Base-by-base conservation (phyloP, 225 moss, liverwort and hornwort species). In the Bryoerythrophyllum caledonicum region DNA sequence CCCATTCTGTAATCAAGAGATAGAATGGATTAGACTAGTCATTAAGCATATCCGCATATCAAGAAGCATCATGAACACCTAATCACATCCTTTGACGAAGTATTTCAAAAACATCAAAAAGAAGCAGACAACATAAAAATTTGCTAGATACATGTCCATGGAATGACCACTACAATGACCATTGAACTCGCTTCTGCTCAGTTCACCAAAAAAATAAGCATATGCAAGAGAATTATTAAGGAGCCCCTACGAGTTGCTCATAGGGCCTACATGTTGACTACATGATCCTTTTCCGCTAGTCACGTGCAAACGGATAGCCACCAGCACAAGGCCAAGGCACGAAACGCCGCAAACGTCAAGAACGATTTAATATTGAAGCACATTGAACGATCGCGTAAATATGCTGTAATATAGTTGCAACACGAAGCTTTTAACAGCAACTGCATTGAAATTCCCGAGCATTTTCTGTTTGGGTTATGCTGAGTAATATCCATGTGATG, bases 1-100 rank as follows among this genome's bases (percentile, higher is more conserved):
- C 75, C 99, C 95, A 78, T 85, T 91, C 99, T 99, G 86, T 72
- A 79, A 75, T 66, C n/a, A 17, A 75, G 34, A 70, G 63, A 63
- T 44, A 16, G 59, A 38, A 58, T 63, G 11, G 64, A 34, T 68
- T 37, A 20, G 43, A 68, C 26, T 58, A 21, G 67, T 20, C 20
- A 61, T 49, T 49, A 7, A 17, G 6, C 19, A 49, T 30, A 62
- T 28, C 64, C 40, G 52, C 55, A 46, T 68, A 26, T 57, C 68
- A 43, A 56, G 63, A 69, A 56, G 57, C 30, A 69, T 67, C 68
- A 44, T 46, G 52, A 71, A 59, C 19, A 71, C 30, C 15, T 43
- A 25, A 54, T 68, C 23, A 38, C 21, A 54, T 77, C 37, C 14
- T 21, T 30, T 61, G 20, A 51, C 15, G n/a, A 41, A 43, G 24